These are phyloP conservation scores for Sclerotinia glacialis DNA, from an alignment of 2,329 filamentous ascomycete genomes.

Conservation along the genomic window DNA sequence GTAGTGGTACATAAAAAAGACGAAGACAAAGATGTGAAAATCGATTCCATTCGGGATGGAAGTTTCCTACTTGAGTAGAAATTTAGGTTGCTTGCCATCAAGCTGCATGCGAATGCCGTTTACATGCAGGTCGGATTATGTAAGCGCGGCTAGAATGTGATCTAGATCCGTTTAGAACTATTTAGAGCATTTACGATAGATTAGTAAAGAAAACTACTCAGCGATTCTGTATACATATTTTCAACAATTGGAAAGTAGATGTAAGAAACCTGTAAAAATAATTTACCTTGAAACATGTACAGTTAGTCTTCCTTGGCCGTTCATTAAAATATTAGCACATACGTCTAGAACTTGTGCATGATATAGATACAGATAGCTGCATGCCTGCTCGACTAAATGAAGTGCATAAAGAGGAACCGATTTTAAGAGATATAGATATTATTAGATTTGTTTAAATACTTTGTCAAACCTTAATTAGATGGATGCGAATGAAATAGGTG, in stretches of 20 bases:
- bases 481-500: background rate
- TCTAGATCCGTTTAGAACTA: constrained; percentile 5
- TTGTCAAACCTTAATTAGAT: background rate
- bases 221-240: background rate
- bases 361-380: background rate
- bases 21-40: background rate
- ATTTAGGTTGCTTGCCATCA: background rate
- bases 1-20: background rate
- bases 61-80: too few species aligned
- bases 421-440: background rate
- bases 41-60: background rate
- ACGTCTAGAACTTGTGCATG: background rate
- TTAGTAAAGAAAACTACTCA: background rate
- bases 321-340: background rate
- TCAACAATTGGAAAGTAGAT: background rate
- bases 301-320: background rate
- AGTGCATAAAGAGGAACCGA: background rate
- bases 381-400: background rate
- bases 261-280: background rate
- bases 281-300: background rate
- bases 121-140: background rate
- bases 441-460: background rate
- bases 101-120: constrained; percentile 1
- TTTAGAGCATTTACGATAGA: background rate
- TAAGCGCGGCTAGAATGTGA: background rate